Conservation (phyloP, 2,329 filamentous ascomycete species). For the Scolecobasidium constrictum region DNA sequence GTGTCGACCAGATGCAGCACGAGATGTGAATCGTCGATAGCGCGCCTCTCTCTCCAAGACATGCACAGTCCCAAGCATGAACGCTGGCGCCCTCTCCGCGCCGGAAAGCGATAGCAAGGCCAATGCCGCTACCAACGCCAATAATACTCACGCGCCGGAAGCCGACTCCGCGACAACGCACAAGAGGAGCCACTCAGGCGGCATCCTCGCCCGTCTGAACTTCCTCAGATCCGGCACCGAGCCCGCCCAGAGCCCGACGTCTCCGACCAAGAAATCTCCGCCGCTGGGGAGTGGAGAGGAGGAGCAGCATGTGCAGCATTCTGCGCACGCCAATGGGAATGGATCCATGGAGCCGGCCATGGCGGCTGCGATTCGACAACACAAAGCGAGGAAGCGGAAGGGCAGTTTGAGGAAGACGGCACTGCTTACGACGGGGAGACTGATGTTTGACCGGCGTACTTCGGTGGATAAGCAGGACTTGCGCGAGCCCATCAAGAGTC, state of each 20-base stretch:
- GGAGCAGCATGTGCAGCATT: not conserved
- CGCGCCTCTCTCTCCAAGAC: too few species aligned
- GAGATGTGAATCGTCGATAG: too few species aligned
- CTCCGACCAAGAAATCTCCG: constrained; percentile 2
- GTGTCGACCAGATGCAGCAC: too few species aligned
- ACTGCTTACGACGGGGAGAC: constrained; percentile 62
- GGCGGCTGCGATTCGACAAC: constrained; percentile 21
- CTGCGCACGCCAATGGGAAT: not conserved
- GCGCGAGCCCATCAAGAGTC: constrained; percentile 22
- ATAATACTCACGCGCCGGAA: too few species aligned
- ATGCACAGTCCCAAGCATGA: not conserved
- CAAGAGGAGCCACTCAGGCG: constrained; percentile 46
- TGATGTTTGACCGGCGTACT: constrained; percentile 41
- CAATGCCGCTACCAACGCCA: not conserved
- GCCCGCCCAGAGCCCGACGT: constrained; percentile 15
- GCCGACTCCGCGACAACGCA: not conserved
- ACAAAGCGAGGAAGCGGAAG: constrained; percentile 38
- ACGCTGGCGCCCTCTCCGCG: not conserved
- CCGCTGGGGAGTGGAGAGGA: not conserved
- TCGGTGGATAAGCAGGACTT: not conserved
- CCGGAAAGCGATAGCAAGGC: not conserved
- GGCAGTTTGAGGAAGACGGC: constrained; percentile 83
- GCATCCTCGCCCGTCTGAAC: constrained; percentile 57
- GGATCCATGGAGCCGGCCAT: not conserved
- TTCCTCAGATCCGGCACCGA: constrained; percentile 48